Base-by-base conservation (phyloP, 208 protist genomes). In the Angomonas ambiguus region DNA sequence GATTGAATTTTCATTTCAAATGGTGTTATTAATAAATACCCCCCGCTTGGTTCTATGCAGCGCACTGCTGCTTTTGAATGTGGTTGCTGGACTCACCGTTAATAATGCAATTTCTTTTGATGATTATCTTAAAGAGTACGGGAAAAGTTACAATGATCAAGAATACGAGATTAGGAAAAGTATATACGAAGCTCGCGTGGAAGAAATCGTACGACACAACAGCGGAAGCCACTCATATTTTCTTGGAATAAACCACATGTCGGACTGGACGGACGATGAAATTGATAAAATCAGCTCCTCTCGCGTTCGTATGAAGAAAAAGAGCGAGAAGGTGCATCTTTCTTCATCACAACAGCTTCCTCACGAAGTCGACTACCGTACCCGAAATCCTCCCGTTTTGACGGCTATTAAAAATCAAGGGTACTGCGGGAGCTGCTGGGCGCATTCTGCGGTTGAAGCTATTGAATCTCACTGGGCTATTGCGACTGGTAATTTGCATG, bases 401-500 rank as follows among this genome's bases (percentile, higher is more conserved):
- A 88, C 85, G 0, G 25, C 81, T 4, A 60, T 94, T 28, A 92
- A 93, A 49, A 82, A 94, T 66, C 85, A 94, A 71, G 85, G 85
- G 20, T 27, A 75, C 57, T 94, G 89, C 63, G 89, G 87, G 24
- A 88, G 76, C 48, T 95, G 87, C 69, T 94, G 85, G 85, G 78
- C 82, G 1, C 74, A 80, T 38, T 81, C 76, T 0, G 76, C 87
- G 0, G 75, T 82, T 2, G 84, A 87, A 66, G 69, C 60, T 10
- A 76, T 96, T 53, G 96, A 98, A 71, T 87, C 82, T 11, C 83
- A 85, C 58, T 84, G 72, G 60, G 76, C 77, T 34, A 68, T 97
- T 10, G 71, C 69, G 2, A 88, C 71, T 1, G 74, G 80, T 1
- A 62, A 84, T 18, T 71, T 97, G 6, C 56, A 85, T 24, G 76